These are phyloP conservation scores for Hygrophila difformis DNA, from an alignment of 257 asterid species.

Conservation along the genomic window DNA sequence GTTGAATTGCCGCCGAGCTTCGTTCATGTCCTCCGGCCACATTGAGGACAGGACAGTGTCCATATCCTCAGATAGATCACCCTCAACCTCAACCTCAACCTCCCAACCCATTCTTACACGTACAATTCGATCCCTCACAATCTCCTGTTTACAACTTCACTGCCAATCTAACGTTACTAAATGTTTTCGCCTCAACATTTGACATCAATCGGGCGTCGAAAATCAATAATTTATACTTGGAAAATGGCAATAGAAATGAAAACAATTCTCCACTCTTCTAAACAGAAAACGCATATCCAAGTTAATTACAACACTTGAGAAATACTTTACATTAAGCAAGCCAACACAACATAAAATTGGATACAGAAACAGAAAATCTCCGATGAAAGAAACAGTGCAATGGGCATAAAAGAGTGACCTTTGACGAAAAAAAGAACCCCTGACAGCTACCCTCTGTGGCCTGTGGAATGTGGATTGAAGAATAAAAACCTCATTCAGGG, in stretches of 20 bases:
- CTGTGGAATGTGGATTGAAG: too few species aligned
- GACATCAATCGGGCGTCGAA: too few species aligned
- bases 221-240: too few species aligned
- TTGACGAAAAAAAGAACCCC: conserved; percentile 9
- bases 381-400: conserved; percentile 4
- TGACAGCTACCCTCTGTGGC: conserved; percentile 11
- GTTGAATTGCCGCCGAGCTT: conserved; percentile 73
- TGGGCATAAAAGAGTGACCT: conserved; percentile 29
- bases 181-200: too few species aligned
- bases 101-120: conserved; percentile 59
- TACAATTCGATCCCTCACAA: too few species aligned
- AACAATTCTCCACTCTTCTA: too few species aligned
- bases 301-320: too few species aligned
- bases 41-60: conserved; percentile 79
- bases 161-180: conserved; percentile 2
- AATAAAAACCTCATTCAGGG: conserved; percentile 14
- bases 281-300: too few species aligned
- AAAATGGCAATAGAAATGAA: too few species aligned
- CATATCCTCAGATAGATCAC: conserved; percentile 57
- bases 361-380: neutral
- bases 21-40: conserved; percentile 96
- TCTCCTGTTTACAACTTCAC: neutral
- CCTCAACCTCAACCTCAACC: conserved; percentile 59
- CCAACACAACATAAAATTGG: too few species aligned
- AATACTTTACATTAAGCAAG: too few species aligned